Evolutionary conservation across 768 basidiomycete genomes (phyloP).

Genomic region (Arthromyces matolae): DNA sequence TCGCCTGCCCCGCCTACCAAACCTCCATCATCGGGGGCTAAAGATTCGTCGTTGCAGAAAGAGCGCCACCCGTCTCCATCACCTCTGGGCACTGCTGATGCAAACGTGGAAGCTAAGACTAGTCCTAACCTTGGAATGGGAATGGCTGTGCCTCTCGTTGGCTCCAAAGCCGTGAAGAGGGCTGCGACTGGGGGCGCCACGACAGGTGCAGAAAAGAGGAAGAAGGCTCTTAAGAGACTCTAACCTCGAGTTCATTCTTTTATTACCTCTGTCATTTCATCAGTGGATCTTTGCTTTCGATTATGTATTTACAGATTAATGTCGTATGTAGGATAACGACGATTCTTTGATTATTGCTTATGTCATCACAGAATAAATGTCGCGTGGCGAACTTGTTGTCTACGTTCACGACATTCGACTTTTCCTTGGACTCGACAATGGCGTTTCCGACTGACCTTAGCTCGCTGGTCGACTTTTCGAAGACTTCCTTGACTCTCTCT

Average conservation of each 20-base stretch:
- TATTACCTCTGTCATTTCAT: neutral
- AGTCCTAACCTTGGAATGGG: slow-evolving; percentile 31
- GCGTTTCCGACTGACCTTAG: slow-evolving; percentile 12
- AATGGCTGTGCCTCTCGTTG: slow-evolving; percentile 30
- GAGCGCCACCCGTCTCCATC: slow-evolving; percentile 67
- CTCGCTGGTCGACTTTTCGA: slow-evolving; percentile 53
- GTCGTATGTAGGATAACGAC: slow-evolving; percentile 11
- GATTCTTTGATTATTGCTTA: slow-evolving; percentile 1
- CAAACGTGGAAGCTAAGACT: slow-evolving; percentile 51
- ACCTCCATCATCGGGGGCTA: slow-evolving; percentile 35
- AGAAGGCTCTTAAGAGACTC: slow-evolving; percentile 83
- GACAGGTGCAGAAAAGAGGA: slow-evolving; percentile 73
- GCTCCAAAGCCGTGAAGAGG: slow-evolving; percentile 67
- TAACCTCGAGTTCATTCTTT: slow-evolving; percentile 25
- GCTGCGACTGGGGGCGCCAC: slow-evolving; percentile 49
- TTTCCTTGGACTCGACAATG: slow-evolving; percentile 15
- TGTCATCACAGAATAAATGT: neutral
- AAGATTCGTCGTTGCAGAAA: slow-evolving; percentile 37
- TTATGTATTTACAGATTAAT: slow-evolving; percentile 5
- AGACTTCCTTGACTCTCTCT: slow-evolving; percentile 62
- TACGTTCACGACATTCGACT: slow-evolving; percentile 11
- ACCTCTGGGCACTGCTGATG: slow-evolving; percentile 67
- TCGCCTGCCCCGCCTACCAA: slow-evolving; percentile 43
- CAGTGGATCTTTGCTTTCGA: slow-evolving; percentile 6
- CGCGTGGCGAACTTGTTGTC: neutral